phyloP scores from a whole-genome alignment of 116 monocot genomes.

The Thalassia testudinum region DNA sequence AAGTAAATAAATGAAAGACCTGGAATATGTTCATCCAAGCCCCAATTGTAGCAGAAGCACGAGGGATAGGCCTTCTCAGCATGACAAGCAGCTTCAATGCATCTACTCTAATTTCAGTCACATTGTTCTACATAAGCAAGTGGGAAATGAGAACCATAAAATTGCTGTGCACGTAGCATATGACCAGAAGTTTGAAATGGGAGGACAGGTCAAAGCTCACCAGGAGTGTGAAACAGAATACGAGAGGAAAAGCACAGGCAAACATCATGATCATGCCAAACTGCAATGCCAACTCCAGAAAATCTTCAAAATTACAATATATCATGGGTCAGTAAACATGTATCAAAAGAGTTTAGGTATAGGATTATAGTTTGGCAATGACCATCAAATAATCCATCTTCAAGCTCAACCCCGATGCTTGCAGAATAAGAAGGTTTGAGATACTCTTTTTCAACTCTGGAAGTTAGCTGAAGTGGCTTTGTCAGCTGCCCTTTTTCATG shows the following conservation, averaged over 20 bases:
- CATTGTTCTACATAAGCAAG: conserved; percentile 48
- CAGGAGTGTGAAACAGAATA: conserved; percentile 73
- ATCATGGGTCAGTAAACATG: neutral
- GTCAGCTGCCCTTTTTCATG: conserved; percentile 31
- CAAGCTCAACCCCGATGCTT: conserved; percentile 66
- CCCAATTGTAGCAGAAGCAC: conserved; percentile 73
- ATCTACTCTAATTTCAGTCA: conserved; percentile 86
- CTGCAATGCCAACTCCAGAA: conserved; percentile 79
- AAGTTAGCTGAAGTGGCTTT: conserved; percentile 31
- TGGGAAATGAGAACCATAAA: neutral
- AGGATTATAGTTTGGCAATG: neutral
- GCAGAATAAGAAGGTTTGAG: conserved; percentile 78
- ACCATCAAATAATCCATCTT: conserved; percentile 96
- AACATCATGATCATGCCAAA: conserved; percentile 98
- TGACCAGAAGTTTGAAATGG: neutral
- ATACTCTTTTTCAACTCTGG: conserved; percentile 89
- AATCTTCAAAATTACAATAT: conserved; percentile 33
- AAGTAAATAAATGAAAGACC: conserved; percentile 14
- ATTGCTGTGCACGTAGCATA: neutral
- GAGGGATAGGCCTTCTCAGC: conserved; percentile 64
- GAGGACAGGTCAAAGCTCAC: conserved; percentile 11
- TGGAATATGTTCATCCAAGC: conserved; percentile 95
- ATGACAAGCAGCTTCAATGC: conserved; percentile 80
- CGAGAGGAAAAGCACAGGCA: conserved; percentile 64
- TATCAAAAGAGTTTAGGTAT: neutral